phyloP scores from a whole-genome alignment of 2,329 filamentous ascomycete genomes.

The Fusarium pilosicola region DNA sequence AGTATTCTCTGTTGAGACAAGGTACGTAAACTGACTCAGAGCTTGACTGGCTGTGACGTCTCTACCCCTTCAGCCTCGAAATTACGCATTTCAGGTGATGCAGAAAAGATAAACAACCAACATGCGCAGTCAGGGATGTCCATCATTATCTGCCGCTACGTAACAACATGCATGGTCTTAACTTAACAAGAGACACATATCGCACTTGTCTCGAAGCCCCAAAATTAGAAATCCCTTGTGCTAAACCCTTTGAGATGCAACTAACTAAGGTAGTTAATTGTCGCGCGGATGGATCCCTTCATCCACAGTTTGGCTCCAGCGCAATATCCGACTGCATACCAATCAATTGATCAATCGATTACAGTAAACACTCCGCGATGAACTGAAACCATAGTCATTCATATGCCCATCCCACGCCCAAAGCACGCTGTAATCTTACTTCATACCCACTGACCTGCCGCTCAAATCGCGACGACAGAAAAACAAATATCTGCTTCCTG shows the following conservation, averaged over 20 bases:
- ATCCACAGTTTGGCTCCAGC: slow-evolving; percentile 30
- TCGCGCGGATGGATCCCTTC: slow-evolving; percentile 25
- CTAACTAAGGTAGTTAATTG: slow-evolving; percentile 2
- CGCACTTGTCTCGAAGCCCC: slow-evolving; percentile 5
- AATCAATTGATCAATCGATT: slow-evolving; percentile 16
- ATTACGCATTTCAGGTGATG: background rate
- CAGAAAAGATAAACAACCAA: slow-evolving; percentile 1
- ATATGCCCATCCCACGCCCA: slow-evolving; percentile 25
- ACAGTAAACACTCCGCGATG: slow-evolving; percentile 17
- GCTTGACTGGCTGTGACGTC: background rate
- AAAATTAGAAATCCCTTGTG: slow-evolving; percentile 17
- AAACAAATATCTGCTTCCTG: slow-evolving; percentile 6
- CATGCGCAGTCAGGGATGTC: background rate
- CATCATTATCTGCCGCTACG: slow-evolving; percentile 2
- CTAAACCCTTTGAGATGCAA: slow-evolving; percentile 22
- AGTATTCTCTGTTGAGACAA: slow-evolving; percentile 14
- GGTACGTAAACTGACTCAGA: slow-evolving; percentile 13
- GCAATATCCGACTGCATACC: slow-evolving; percentile 35
- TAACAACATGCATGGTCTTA: background rate
- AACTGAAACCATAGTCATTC: slow-evolving; percentile 25
- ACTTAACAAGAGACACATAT: slow-evolving; percentile 6
- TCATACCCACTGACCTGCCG: slow-evolving; percentile 25
- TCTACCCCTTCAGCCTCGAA: slow-evolving; percentile 3
- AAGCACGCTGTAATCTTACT: slow-evolving; percentile 33
- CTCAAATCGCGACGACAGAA: slow-evolving; percentile 11